A percentile compares a stretch with the other conserved stretches of the same genome.
Conservation (phyloP, 441 rosid species). For the Erodium trifolium region DNA sequence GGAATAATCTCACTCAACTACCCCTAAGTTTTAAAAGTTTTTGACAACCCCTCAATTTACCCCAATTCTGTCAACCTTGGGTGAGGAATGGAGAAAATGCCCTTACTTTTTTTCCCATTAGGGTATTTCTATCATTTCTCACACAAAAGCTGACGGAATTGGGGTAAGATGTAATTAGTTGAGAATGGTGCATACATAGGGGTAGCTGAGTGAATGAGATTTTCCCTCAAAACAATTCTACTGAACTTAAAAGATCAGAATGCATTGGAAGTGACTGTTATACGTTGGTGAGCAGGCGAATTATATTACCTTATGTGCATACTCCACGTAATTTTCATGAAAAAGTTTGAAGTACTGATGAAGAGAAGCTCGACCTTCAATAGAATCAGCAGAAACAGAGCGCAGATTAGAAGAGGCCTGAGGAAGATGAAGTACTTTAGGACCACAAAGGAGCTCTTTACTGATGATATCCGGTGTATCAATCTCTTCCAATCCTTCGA, state of each 20-base stretch:
- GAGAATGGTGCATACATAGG: too few relatives aligned
- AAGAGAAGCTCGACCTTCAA: conserved; percentile 80
- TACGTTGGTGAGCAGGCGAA: conserved; percentile 1
- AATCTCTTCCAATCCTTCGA: conserved; percentile 36
- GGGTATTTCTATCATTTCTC: too few relatives aligned
- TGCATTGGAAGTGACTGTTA: not conserved
- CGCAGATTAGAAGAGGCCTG: conserved; percentile 66
- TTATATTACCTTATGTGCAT: conserved; percentile 84
- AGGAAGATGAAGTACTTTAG: conserved; percentile 62
- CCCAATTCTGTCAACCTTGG: too few relatives aligned
- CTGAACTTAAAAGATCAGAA: not conserved
- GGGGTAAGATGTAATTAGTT: too few relatives aligned
- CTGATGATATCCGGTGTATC: conserved; percentile 57
- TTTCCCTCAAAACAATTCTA: conserved; percentile 1
- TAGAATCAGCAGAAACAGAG: conserved; percentile 73
- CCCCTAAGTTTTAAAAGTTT: too few relatives aligned
- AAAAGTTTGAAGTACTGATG: conserved; percentile 87
- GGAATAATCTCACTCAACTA: too few relatives aligned
- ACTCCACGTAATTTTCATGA: conserved; percentile 87
- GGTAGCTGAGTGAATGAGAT: not conserved
- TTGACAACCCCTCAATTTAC: too few relatives aligned
- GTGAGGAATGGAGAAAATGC: too few relatives aligned
- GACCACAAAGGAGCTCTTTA: conserved; percentile 86
- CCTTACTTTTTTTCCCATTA: too few relatives aligned
- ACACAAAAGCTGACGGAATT: too few relatives aligned